Percentiles rank a stretch among this genome's conserved stretches.
phyloP scores from a whole-genome alignment of 2,329 filamentous ascomycete genomes.

The Phaeoacremonium minimum region DNA sequence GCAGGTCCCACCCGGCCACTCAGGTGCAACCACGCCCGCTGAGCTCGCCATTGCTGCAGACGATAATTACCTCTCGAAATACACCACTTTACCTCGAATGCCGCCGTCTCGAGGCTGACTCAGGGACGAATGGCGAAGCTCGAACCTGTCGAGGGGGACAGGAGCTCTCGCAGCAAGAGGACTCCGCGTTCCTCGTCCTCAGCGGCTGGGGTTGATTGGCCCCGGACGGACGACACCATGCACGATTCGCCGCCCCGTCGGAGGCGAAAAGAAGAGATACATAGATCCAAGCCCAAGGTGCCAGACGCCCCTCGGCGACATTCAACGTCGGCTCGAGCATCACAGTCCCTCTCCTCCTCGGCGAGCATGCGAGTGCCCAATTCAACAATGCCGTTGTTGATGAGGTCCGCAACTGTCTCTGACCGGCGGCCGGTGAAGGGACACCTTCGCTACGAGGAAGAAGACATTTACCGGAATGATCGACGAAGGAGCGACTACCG shows the following conservation, averaged over 20 bases:
- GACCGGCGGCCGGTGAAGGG: slow-evolving; percentile 13
- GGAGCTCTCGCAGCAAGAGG: slow-evolving; percentile 17
- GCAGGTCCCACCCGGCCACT: slow-evolving; percentile 9
- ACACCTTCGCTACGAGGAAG: slow-evolving; percentile 13
- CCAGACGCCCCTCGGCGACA: slow-evolving; percentile 5
- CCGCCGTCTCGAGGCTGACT: slow-evolving; percentile 16
- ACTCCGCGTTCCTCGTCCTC: slow-evolving; percentile 15
- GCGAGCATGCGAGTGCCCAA: slow-evolving; percentile 23
- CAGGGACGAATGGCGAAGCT: slow-evolving; percentile 24
- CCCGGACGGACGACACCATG: slow-evolving; percentile 14
- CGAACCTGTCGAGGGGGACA: slow-evolving; percentile 18
- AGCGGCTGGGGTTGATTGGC: slow-evolving; percentile 21
- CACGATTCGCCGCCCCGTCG: slow-evolving; percentile 21
- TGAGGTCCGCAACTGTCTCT: slow-evolving; percentile 14
- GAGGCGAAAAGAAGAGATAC: slow-evolving; percentile 18
- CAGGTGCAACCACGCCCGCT: slow-evolving; percentile 10
- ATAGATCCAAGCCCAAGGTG: slow-evolving; percentile 10
- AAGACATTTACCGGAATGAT: slow-evolving; percentile 18
- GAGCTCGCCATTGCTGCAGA: slow-evolving; percentile 1
- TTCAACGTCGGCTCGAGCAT: slow-evolving; percentile 7
- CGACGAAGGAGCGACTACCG: slow-evolving; percentile 21
- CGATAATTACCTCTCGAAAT: not conserved
- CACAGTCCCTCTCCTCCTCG: slow-evolving; percentile 15
- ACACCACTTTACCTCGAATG: slow-evolving; percentile 10
- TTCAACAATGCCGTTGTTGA: slow-evolving; percentile 20